Base-by-base conservation (phyloP, 208 protist species). In the Acanthamoeba lenticulata region DNA sequence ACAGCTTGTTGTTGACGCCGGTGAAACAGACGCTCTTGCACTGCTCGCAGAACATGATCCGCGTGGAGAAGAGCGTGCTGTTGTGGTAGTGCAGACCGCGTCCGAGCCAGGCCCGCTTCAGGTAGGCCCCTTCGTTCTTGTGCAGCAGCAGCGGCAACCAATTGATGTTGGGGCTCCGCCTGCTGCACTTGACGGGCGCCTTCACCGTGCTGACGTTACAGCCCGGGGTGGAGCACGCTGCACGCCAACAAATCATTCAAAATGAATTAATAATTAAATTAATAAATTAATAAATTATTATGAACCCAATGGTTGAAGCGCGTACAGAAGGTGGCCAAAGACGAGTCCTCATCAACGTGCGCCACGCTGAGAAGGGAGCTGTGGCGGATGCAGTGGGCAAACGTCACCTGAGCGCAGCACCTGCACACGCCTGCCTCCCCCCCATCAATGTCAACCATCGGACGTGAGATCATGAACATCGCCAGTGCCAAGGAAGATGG, bases 21-120 rank as follows among this genome's bases (percentile, higher is more conserved):
- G 67, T 13, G 34, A 77, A 77, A 34, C 67, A 44, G 34, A 77
- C 38, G 67, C 67, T 77, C 67, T 77, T 77, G 67, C 67, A 77
- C 6, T 77, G 34, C 6, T 29, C 24, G 21, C 67, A 77, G 1
- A 45, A 27, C 9, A 77, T 2, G 24, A 77, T 1, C 67, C 38
- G 32, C 1, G 67, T 77, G 2, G 17, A 9, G 67, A 77, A 77
- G 5, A 34, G 9, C 19, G 42, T n/a, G 67, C 34, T 77, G 38
- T 29, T 77, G 38, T 77, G 67, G 38, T 45, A 77, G 38, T 77
- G 67, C 3, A 77, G 67, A 1, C 67, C 67, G 38, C 67, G 32
- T n/a, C 67, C 67, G 34, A 44, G 32, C 67, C 67, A 77, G 67
- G 67, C 67, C 67, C n/a, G 1, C 36, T 77, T 77, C 34, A 77